Percentiles rank a stretch among this genome's conserved stretches.
Conservation (phyloP, 805 yeast species). For the Candida anglica region DNA sequence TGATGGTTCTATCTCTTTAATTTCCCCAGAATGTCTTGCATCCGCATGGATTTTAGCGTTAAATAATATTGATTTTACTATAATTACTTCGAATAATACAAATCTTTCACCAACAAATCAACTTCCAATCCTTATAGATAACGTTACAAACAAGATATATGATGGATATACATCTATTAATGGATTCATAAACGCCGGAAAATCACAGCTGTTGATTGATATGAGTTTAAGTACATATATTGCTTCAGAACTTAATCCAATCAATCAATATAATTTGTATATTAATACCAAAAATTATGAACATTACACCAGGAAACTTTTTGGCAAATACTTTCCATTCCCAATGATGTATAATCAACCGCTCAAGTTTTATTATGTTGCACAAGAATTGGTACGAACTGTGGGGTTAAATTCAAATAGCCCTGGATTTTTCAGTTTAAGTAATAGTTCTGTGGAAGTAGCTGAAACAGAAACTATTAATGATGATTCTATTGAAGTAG, state of each 20-base stretch:
- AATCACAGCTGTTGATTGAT: not conserved
- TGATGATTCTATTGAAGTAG: conserved; percentile 10
- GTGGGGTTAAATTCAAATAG: conserved; percentile 26
- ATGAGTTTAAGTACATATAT: conserved; percentile 32
- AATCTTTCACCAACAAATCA: conserved; percentile 45
- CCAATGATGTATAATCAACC: conserved; percentile 77
- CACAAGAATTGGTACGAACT: conserved; percentile 27
- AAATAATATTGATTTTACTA: conserved; percentile 12
- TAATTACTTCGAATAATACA: conserved; percentile 58
- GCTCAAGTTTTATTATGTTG: conserved; percentile 34
- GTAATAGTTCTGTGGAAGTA: conserved; percentile 10
- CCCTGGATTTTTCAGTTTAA: conserved; percentile 26
- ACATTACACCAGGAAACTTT: conserved; percentile 51
- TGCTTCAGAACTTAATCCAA: conserved; percentile 35
- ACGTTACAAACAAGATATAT: too few species aligned
- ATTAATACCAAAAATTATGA: conserved; percentile 58
- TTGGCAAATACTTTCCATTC: conserved; percentile 54
- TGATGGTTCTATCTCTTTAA: conserved; percentile 32
- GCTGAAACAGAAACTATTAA: conserved; percentile 29
- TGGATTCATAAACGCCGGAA: not conserved
- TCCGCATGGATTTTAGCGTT: conserved; percentile 31
- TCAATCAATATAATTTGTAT: conserved; percentile 56
- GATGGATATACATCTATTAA: too few species aligned
- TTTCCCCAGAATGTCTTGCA: conserved; percentile 53
- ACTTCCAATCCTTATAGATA: conserved; percentile 44